Evolutionary conservation across 2,329 filamentous ascomycete genomes (phyloP).

Genomic region (Colletotrichum cuscutae): DNA sequence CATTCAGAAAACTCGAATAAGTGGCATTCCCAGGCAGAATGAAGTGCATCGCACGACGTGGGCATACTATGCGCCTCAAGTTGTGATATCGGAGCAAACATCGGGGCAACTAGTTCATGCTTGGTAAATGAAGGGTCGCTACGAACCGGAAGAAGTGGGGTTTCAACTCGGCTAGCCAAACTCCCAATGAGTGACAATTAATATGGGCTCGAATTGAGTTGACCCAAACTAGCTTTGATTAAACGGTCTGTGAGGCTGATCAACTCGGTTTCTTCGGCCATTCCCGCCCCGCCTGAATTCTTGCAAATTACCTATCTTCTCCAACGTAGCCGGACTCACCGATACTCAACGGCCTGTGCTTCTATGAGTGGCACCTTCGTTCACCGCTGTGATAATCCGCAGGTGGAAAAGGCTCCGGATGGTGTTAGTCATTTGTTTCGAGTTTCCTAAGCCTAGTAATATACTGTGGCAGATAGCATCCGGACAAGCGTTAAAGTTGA

Average conservation of each 20-base stretch:
- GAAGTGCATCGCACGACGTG: too few species aligned
- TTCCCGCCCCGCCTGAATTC: not conserved
- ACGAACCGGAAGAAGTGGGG: not conserved
- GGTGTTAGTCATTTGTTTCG: not conserved
- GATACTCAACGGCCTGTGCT: not conserved
- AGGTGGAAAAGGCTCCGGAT: not conserved
- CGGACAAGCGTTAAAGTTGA: too few species aligned
- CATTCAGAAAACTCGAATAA: too few species aligned
- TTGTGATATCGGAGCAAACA: too few species aligned
- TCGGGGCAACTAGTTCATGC: too few species aligned
- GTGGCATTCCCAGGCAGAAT: too few species aligned
- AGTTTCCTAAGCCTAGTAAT: not conserved
- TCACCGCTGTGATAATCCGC: not conserved
- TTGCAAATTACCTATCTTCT: not conserved
- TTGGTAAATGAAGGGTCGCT: not conserved
- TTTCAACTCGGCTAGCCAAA: not conserved
- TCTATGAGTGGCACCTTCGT: not conserved
- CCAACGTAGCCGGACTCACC: not conserved
- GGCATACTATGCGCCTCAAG: too few species aligned
- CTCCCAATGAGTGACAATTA: not conserved
- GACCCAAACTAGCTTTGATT: not conserved
- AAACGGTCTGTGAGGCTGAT: not conserved
- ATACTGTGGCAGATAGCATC: too few species aligned
- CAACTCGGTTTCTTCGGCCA: not conserved
- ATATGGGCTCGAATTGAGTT: not conserved